phyloP scores from a whole-genome alignment of 768 basidiomycete species.

The Pulveroboletus sp. region DNA sequence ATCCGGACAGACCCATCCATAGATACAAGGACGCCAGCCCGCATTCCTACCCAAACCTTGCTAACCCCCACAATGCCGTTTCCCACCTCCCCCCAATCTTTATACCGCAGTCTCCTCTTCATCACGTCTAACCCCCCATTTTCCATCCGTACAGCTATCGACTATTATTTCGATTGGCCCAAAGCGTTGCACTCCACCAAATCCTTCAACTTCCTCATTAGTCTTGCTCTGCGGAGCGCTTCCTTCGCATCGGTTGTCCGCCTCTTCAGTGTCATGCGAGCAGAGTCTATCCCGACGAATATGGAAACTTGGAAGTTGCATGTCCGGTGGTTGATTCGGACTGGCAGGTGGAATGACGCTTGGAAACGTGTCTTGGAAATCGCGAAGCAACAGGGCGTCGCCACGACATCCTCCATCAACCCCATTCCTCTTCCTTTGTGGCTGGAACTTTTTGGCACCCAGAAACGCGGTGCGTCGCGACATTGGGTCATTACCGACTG shows the following conservation, averaged over 20 bases:
- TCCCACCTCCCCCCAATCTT: slow-evolving; percentile 28
- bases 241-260: slow-evolving; percentile 42
- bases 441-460: slow-evolving; percentile 54
- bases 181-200: slow-evolving; percentile 32
- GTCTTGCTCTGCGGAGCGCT: slow-evolving; percentile 47
- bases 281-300: slow-evolving; percentile 39
- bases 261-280: slow-evolving; percentile 46
- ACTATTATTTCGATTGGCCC: slow-evolving; percentile 28
- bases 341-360: slow-evolving; percentile 54
- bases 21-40: neutral
- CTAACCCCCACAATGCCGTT: slow-evolving; percentile 17
- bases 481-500: slow-evolving; percentile 10
- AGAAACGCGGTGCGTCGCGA: slow-evolving; percentile 34
- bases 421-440: slow-evolving; percentile 46
- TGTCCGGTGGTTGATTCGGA: slow-evolving; percentile 52
- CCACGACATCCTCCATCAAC: slow-evolving; percentile 1
- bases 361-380: slow-evolving; percentile 41
- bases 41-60: neutral
- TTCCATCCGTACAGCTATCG: slow-evolving; percentile 11
- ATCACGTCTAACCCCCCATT: slow-evolving; percentile 18
- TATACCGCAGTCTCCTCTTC: slow-evolving; percentile 32
- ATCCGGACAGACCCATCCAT: slow-evolving; percentile 4
- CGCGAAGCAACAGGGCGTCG: slow-evolving; percentile 4
- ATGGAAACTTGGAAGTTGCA: slow-evolving; percentile 53
- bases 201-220: slow-evolving; percentile 43